Base-by-base conservation (phyloP, 768 basidiomycete species). In the Lanmaoa pseudosensibilis region DNA sequence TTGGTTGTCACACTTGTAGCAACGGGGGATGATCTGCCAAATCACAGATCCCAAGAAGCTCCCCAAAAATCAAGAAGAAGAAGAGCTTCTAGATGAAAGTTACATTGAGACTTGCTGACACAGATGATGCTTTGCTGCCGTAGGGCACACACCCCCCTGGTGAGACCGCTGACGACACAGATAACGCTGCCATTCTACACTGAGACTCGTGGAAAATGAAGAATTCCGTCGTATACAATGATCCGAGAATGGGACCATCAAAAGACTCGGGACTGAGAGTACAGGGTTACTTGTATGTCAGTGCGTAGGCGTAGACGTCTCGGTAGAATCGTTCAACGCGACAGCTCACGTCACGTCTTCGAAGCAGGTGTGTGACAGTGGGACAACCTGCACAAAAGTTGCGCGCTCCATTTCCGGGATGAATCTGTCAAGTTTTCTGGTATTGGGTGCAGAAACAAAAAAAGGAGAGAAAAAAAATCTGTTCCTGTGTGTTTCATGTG, bases 401-500 rank as follows among this genome's bases (percentile, higher is more conserved):
- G 4, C 10, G 4, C 40, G 33, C 46, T 33, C 40, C 56, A 39
- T 44, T 34, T 33, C 13, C 15, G 32, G 6, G 23, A 45, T 33
- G 13, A 27, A 27, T 27, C 27, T 10, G 11, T 13, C 2, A 21
- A 40, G 19, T 11, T 25, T 33, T 54, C 52, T 54, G 34, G 34
- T 39, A 7, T 38, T 45, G 47, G 27, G 30, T 27, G 19, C 44
- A 50, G 38, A 50, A 47, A 4, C 23, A 27, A 9, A 50, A 59
- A 9, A 21, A 12, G 25, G n/a, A n/a, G 25, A 23, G 7, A 32
- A 38, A 49, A 46, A 56, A 49, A 30, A 4, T 4, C 15, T 25
- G 2, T 44, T 21, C 21, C 27, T 18, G 11, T 27, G 44, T 44
- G 58, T 60, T 60, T 60, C 59, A 60, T 23, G 37, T 59, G 10